phyloP scores from a whole-genome alignment of 345 rosid genomes.

The Garcia nutans region DNA sequence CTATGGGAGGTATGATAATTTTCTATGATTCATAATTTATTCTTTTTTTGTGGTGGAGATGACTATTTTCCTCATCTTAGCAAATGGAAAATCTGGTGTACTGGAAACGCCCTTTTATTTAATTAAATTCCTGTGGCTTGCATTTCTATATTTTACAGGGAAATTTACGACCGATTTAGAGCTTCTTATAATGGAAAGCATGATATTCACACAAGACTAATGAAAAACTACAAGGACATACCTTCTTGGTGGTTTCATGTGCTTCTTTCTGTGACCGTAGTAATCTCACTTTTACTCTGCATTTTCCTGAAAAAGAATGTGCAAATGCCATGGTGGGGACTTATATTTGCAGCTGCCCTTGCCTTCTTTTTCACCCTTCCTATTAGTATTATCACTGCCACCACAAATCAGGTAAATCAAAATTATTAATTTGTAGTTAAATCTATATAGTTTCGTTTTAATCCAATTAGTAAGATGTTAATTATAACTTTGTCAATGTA shows the following conservation, averaged over 20 bases:
- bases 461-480: too few species aligned
- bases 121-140: too few species aligned
- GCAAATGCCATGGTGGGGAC: slow-evolving; percentile 56
- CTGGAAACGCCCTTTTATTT: too few species aligned
- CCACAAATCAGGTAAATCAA: slow-evolving; percentile 46
- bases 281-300: slow-evolving; percentile 32
- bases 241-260: slow-evolving; percentile 49
- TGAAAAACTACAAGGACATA: slow-evolving; percentile 40
- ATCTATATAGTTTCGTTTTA: background rate
- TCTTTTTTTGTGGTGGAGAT: background rate
- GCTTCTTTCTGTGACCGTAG: slow-evolving; percentile 31
- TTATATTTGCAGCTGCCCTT: slow-evolving; percentile 41
- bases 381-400: slow-evolving; percentile 46
- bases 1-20: slow-evolving; percentile 39
- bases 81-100: too few species aligned
- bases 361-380: slow-evolving; percentile 50
- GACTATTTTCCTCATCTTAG: too few species aligned
- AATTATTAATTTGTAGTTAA: background rate
- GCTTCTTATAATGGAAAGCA: slow-evolving; percentile 35
- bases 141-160: slow-evolving; percentile 25
- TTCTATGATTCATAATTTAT: too few species aligned
- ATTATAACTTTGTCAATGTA: background rate
- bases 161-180: slow-evolving; percentile 33
- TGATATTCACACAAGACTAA: slow-evolving; percentile 45
- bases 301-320: slow-evolving; percentile 37